Evolutionary conservation across 2,329 filamentous ascomycete genomes (phyloP).

Genomic region (Cercospora nicotianae): DNA sequence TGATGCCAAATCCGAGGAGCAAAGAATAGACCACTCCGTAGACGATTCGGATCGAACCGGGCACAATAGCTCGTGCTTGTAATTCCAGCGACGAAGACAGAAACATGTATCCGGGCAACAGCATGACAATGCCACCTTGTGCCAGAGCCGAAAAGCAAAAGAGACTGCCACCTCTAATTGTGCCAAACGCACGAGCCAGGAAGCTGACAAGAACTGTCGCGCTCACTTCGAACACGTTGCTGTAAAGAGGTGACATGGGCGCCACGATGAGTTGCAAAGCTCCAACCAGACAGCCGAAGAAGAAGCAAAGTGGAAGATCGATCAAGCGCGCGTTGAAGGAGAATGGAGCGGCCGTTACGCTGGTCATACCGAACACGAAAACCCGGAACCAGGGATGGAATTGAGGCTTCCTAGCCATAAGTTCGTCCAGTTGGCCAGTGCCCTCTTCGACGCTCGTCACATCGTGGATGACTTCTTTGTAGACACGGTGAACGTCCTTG

Average conservation of each 20-base stretch:
- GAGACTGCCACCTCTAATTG: constrained; percentile 43
- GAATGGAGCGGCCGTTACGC: constrained; percentile 74
- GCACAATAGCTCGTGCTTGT: constrained; percentile 49
- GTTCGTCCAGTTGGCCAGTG: constrained; percentile 61
- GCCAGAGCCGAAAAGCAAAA: constrained; percentile 54
- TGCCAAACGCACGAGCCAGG: constrained; percentile 49
- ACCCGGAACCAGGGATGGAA: constrained; percentile 54
- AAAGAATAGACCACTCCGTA: constrained; percentile 55
- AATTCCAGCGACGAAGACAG: constrained; percentile 50
- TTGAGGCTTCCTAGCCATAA: constrained; percentile 59
- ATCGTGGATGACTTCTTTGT: constrained; percentile 77
- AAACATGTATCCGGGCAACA: constrained; percentile 50
- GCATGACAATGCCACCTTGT: constrained; percentile 51
- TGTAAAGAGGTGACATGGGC: constrained; percentile 69
- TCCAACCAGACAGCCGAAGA: constrained; percentile 72
- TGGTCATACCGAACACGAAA: constrained; percentile 71
- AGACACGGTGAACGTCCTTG: constrained; percentile 71
- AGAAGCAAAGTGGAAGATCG: constrained; percentile 73
- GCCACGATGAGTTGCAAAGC: constrained; percentile 72
- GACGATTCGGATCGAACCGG: constrained; percentile 52
- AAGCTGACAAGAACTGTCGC: constrained; percentile 52
- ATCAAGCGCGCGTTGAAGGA: constrained; percentile 74
- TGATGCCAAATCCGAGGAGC: constrained; percentile 55
- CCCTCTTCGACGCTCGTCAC: constrained; percentile 69
- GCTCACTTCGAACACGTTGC: constrained; percentile 52